Evolutionary conservation across 163 green algal genomes (phyloP).

Genomic region (Scenedesmus sp.): DNA sequence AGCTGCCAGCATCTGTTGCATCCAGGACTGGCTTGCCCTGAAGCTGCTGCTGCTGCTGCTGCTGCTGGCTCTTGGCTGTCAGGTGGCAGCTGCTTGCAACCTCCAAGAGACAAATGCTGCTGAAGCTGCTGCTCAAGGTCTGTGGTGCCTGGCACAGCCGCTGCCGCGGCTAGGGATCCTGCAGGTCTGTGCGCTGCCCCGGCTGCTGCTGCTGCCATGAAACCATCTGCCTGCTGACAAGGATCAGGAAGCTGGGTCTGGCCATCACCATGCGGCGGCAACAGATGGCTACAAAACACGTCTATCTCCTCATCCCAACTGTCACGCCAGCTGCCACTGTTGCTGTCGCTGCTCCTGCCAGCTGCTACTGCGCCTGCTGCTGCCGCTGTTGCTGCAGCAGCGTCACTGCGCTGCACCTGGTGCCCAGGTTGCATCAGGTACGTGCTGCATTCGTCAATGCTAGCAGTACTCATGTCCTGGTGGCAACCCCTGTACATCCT

Average conservation of each 20-base stretch:
- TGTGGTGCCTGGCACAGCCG: neutral
- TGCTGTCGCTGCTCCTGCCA: neutral
- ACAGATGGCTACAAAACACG: neutral
- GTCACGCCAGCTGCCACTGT: neutral
- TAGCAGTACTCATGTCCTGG: neutral
- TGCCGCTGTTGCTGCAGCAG: neutral
- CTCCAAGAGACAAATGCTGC: neutral
- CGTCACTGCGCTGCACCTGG: neutral
- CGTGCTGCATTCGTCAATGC: neutral
- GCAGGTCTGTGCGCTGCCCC: neutral
- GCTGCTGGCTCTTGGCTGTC: neutral
- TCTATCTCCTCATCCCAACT: neutral
- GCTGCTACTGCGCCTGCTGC: neutral
- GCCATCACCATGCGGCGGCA: neutral
- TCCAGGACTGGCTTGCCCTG: neutral
- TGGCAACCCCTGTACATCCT: neutral
- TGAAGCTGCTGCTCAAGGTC: neutral
- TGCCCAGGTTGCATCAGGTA: neutral
- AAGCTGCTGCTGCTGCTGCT: neutral
- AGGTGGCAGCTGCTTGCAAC: neutral
- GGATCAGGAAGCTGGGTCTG: neutral
- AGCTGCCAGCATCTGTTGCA: neutral
- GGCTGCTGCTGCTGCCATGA: neutral
- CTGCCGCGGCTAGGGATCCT: no score
- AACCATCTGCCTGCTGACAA: neutral